Percentiles rank a stretch among this genome's conserved stretches.
Evolutionary conservation across 768 basidiomycete genomes (phyloP).

Genomic region (Leucosporidium creatinivorum): DNA sequence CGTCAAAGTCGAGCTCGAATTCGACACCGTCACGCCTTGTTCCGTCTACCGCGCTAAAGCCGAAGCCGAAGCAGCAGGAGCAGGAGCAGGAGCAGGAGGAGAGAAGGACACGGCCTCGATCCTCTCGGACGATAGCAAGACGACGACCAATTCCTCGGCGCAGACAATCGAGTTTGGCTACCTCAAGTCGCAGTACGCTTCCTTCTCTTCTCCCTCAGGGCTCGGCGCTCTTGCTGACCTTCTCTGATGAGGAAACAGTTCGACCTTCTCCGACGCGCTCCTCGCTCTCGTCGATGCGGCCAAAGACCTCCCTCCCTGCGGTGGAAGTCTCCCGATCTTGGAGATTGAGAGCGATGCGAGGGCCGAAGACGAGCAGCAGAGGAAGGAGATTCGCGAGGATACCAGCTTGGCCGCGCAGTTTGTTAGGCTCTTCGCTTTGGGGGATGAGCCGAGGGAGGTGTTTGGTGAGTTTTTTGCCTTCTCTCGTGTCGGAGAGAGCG

Average conservation of each 20-base stretch:
- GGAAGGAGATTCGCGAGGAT: background rate
- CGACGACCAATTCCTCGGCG: background rate
- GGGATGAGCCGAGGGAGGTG: background rate
- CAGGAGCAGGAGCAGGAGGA: too few species aligned
- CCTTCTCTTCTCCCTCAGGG: background rate
- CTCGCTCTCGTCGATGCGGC: background rate
- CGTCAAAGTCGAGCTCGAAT: background rate
- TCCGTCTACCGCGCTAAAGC: too few species aligned
- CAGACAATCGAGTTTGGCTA: slow-evolving; percentile 5
- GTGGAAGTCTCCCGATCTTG: background rate
- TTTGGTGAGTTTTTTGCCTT: background rate
- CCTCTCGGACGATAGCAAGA: background rate
- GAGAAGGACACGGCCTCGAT: background rate
- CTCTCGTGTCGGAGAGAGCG: too few species aligned
- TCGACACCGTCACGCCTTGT: background rate
- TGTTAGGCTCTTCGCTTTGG: background rate
- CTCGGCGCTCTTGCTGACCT: background rate
- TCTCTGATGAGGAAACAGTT: background rate
- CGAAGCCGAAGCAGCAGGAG: too few species aligned
- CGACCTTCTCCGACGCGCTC: background rate
- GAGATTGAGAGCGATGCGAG: background rate
- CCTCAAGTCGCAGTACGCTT: background rate
- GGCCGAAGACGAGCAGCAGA: background rate
- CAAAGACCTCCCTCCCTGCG: background rate
- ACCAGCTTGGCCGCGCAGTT: background rate